These are phyloP conservation scores for Coemansia sp. DNA, from an alignment of 192 early-diverging fungal species.

Conservation along the genomic window DNA sequence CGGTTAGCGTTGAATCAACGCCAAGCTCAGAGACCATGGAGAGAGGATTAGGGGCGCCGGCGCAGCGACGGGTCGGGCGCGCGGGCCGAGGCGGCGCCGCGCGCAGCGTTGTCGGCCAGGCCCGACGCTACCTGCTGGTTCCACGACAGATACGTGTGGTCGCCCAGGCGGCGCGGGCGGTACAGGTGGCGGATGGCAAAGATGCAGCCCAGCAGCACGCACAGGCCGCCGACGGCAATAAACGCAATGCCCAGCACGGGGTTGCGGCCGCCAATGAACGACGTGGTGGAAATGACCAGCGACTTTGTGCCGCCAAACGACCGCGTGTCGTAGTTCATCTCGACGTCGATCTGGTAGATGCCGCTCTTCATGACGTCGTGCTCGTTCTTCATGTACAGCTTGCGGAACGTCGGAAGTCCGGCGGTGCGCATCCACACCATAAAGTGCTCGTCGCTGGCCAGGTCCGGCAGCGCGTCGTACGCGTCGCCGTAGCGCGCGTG, in stretches of 20 bases:
- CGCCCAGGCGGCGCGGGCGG: constrained; percentile 93
- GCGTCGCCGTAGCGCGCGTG: constrained; percentile 54
- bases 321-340: constrained; percentile 77
- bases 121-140: constrained; percentile 64
- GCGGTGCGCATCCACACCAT: constrained; percentile 99
- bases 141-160: constrained; percentile 96
- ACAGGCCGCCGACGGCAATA: constrained; percentile 87
- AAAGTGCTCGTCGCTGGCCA: constrained; percentile 71
- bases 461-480: constrained; percentile 59
- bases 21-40: no score
- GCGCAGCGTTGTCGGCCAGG: constrained; percentile 24
- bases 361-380: constrained; percentile 59
- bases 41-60: no score
- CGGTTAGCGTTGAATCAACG: no score
- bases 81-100: not conserved
- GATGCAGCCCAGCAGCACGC: constrained; percentile 79
- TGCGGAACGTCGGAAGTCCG: constrained; percentile 93
- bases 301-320: constrained; percentile 94
- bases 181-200: constrained; percentile 90
- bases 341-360: constrained; percentile 68
- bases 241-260: constrained; percentile 94
- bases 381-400: constrained; percentile 83
- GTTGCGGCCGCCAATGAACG: constrained; percentile 95
- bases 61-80: not conserved
- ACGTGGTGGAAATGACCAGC: constrained; percentile 88